phyloP scores from a whole-genome alignment of 768 basidiomycete genomes.

The Auriculariales sp. region DNA sequence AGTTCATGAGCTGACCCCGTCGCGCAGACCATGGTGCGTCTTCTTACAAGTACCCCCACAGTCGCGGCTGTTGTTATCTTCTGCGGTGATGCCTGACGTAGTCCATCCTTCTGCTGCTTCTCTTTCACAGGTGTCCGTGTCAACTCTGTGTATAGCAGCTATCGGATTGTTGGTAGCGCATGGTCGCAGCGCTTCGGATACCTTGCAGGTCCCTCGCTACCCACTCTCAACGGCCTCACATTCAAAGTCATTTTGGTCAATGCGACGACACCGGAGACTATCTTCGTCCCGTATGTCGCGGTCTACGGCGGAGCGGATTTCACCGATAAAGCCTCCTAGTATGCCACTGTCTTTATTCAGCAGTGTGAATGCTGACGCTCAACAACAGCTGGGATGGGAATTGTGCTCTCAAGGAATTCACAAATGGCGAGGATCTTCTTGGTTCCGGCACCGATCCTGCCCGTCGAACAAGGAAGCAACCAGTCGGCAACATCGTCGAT shows the following conservation, averaged over 20 bases:
- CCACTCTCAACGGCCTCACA: conserved; percentile 30
- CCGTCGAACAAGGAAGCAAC: conserved; percentile 3
- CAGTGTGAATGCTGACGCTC: neutral
- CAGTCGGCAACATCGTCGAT: conserved; percentile 24
- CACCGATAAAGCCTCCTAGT: conserved; percentile 39
- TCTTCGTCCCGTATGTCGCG: conserved; percentile 39
- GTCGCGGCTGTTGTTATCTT: no score
- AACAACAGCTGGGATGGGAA: conserved; percentile 49
- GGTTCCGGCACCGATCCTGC: conserved; percentile 12
- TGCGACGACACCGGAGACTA: conserved; percentile 31
- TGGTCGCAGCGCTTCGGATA: conserved; percentile 47
- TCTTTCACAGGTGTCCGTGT: conserved; percentile 36
- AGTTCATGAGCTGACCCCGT: no score
- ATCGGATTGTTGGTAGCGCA: conserved; percentile 26
- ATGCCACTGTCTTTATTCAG: conserved; percentile 13
- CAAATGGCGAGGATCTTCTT: conserved; percentile 34
- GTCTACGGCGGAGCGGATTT: conserved; percentile 31
- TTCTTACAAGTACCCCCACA: neutral
- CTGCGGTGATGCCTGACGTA: no score
- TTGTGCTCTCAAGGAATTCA: conserved; percentile 33
- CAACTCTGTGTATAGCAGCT: conserved; percentile 45
- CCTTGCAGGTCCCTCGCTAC: conserved; percentile 38
- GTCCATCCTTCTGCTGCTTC: no score
- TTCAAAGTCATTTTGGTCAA: conserved; percentile 33
- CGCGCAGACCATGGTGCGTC: neutral